Evolutionary conservation across 2,329 filamentous ascomycete species (phyloP).

Genomic region (Penicillium sp.): DNA sequence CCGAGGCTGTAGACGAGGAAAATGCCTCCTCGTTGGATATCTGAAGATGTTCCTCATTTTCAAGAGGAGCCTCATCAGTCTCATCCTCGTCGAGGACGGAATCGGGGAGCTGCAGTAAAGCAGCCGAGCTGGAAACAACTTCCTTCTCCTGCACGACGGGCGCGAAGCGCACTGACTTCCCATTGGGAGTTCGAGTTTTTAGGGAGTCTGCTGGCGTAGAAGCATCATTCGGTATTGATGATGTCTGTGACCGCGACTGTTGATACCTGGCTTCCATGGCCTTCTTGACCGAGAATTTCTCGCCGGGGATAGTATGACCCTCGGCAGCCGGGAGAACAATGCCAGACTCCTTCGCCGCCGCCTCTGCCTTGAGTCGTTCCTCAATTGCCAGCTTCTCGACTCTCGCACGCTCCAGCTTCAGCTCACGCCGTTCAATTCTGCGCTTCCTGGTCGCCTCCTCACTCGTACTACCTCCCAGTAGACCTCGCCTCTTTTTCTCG

Average conservation of each 20-base stretch:
- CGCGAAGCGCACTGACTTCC: constrained; percentile 67
- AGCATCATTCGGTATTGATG: constrained; percentile 14
- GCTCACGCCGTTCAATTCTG: constrained; percentile 71
- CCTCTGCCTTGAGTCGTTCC: constrained; percentile 58
- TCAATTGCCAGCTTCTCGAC: constrained; percentile 80
- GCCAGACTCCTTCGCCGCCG: constrained; percentile 29
- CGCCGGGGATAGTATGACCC: constrained; percentile 15
- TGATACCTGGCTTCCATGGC: constrained; percentile 29
- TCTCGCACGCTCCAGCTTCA: constrained; percentile 88
- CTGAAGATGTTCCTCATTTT: constrained; percentile 79
- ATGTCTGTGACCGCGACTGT: constrained; percentile 19
- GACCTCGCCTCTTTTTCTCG: constrained; percentile 67
- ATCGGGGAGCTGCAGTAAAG: constrained; percentile 1
- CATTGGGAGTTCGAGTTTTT: constrained; percentile 11
- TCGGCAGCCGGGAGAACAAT: constrained; percentile 10
- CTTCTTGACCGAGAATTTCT: constrained; percentile 34
- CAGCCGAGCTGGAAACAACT: constrained; percentile 38
- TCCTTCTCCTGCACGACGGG: constrained; percentile 61
- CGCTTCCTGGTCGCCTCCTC: constrained; percentile 74
- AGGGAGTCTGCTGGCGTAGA: constrained; percentile 9
- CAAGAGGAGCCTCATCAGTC: constrained; percentile 25
- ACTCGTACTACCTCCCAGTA: constrained; percentile 63
- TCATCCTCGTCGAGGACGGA: constrained; percentile 17
- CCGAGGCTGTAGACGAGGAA: constrained; percentile 81
- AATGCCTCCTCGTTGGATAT: constrained; percentile 86